Base-by-base conservation (phyloP, 176 grass and related monocot genomes). In the Triticum turgidum region DNA sequence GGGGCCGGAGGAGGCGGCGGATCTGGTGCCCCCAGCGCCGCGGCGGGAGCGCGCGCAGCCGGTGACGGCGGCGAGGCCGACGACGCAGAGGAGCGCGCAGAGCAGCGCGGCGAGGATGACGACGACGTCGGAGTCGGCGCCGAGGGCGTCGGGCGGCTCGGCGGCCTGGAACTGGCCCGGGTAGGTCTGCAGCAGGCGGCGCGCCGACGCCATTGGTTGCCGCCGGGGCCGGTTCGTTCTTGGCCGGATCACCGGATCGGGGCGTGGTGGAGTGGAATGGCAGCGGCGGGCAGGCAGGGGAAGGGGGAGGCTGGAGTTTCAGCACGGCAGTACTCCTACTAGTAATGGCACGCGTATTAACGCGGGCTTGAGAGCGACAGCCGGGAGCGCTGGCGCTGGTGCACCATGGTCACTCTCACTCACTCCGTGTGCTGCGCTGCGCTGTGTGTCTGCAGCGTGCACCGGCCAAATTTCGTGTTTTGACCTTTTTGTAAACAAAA, bases 21-120 rank as follows among this genome's bases (percentile, higher is more conserved):
- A 37, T 54, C 8, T 3, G 42, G 7, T 0, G 61, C 8, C 45
- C 22, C 69, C 24, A 10, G 33, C 45, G 56, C 52, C 33, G 25
- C 87, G 73, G 11, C 91, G 94, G 35, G 77, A 27, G 84, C 94
- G 91, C 34, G 91, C 85, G 79, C 91, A 96, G 66, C 94, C 89
- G 1, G 94, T 75, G 30, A 90, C 87, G 11, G 91, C 64, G 51
- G 89, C 94, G 17, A 96, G 59, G 59, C 59, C 59, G 59, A 62
- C 21, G 59, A 62, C 59, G 59, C 59, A 62, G 59, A 62, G 20
- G 59, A 62, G 59, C 20, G 59, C 59, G 59, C 59, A 62, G n/a
- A 62, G 59, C 17, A 62, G 59, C 59, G 59, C 59, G 59, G 59
- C 59, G n/a, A 62, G 59, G 59, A 62, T 62, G 59, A 62, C 59